phyloP scores from a whole-genome alignment of 2,329 filamentous ascomycete species.

The Talaromyces atroroseus region DNA sequence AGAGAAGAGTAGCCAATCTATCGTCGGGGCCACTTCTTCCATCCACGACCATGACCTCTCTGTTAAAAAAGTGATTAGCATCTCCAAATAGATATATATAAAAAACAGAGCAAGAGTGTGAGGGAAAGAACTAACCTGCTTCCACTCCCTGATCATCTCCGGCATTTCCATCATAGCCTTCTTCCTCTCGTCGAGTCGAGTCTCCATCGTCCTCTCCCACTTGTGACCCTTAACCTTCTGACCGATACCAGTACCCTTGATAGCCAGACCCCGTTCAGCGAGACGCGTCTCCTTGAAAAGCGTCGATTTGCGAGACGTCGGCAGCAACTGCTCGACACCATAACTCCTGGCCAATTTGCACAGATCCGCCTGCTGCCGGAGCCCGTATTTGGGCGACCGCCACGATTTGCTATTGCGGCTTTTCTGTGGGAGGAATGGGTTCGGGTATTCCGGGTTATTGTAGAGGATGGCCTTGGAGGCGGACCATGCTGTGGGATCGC shows the following conservation, averaged over 20 bases:
- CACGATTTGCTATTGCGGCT: slow-evolving; percentile 65
- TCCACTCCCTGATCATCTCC: slow-evolving; percentile 85
- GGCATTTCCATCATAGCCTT: slow-evolving; percentile 95
- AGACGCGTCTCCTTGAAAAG: slow-evolving; percentile 61
- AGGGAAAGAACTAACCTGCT: slow-evolving; percentile 56
- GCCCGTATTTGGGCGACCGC: slow-evolving; percentile 76
- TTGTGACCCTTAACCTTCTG: slow-evolving; percentile 92
- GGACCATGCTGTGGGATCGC: slow-evolving; percentile 27
- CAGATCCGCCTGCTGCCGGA: slow-evolving; percentile 83
- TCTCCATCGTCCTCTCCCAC: slow-evolving; percentile 81
- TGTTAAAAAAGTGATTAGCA: slow-evolving; percentile 26
- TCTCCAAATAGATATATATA: neutral
- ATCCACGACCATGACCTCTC: slow-evolving; percentile 66
- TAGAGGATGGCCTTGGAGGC: slow-evolving; percentile 29
- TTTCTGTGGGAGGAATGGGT: slow-evolving; percentile 77
- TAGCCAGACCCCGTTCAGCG: slow-evolving; percentile 71
- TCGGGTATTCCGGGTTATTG: slow-evolving; percentile 49
- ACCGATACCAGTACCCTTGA: slow-evolving; percentile 89
- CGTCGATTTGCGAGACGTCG: slow-evolving; percentile 69
- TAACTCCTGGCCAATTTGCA: slow-evolving; percentile 76
- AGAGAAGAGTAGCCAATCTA: slow-evolving; percentile 18
- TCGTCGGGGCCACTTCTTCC: slow-evolving; percentile 66
- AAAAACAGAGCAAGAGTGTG: slow-evolving; percentile 9
- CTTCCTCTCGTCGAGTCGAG: slow-evolving; percentile 79
- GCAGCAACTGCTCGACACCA: slow-evolving; percentile 75